Percentiles rank a stretch among this genome's conserved stretches.
These are phyloP conservation scores for Leptomonas pyrrhocoris DNA, from an alignment of 208 protist species.

Conservation along the genomic window DNA sequence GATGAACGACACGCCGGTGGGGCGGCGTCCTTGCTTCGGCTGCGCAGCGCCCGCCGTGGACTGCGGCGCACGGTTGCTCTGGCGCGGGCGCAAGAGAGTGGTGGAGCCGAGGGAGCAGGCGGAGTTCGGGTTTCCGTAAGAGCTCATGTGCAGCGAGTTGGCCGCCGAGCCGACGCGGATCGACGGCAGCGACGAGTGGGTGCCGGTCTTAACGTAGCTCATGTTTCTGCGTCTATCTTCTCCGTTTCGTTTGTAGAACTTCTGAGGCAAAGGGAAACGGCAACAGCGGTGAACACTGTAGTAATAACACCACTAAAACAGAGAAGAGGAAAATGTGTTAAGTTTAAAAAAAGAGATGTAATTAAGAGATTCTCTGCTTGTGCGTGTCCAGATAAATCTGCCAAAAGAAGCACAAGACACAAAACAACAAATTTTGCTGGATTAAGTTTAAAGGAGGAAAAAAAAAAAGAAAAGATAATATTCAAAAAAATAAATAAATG, in stretches of 20 bases:
- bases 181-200: slow-evolving; percentile 14
- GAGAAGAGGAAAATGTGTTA: no score
- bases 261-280: no score
- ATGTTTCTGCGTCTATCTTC: slow-evolving; percentile 8
- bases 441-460: no score
- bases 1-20: slow-evolving; percentile 28
- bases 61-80: slow-evolving; percentile 1
- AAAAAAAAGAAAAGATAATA: slow-evolving; percentile 8
- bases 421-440: no score
- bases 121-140: slow-evolving; percentile 20
- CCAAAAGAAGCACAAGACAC: no score
- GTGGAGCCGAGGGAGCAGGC: slow-evolving; percentile 23
- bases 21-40: neutral
- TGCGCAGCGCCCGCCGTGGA: neutral
- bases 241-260: no score
- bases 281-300: no score
- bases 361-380: no score
- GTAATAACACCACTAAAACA: no score
- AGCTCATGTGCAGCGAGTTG: slow-evolving; percentile 10
- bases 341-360: no score
- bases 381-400: no score
- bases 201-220: slow-evolving; percentile 19
- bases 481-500: slow-evolving; percentile 12
- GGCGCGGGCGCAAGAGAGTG: slow-evolving; percentile 25
- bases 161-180: slow-evolving; percentile 23